Conservation (phyloP, 768 basidiomycete species). For the Leccinum subtestaceum region DNA sequence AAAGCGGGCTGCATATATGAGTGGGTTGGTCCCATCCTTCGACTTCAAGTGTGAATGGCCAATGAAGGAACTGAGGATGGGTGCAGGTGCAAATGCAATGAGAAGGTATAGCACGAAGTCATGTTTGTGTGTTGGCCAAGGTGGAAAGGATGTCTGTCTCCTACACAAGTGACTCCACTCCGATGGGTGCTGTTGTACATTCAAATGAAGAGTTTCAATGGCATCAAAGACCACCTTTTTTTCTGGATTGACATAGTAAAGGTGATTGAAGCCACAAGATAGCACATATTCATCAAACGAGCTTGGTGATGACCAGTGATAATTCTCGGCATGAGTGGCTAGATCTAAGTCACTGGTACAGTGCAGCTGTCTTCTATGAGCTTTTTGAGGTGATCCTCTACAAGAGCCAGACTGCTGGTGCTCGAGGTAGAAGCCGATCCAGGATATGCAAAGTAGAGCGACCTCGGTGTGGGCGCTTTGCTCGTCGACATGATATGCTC, state of each 20-base stretch:
- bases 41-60: neutral
- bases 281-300: neutral
- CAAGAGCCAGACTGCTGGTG: neutral
- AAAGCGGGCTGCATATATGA: neutral
- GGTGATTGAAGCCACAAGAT: neutral
- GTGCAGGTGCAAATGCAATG: neutral
- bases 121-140: neutral
- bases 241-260: neutral
- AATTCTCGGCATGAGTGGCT: neutral
- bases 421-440: neutral
- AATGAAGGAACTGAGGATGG: neutral
- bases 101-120: neutral
- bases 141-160: neutral
- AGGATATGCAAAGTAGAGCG: neutral
- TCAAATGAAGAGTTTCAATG: neutral
- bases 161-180: neutral
- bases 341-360: neutral
- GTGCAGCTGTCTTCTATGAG: too few species aligned
- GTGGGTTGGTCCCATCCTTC: neutral
- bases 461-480: neutral
- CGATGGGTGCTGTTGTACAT: neutral
- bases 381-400: neutral
- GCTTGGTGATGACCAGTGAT: neutral
- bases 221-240: neutral
- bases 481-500: neutral